Evolutionary conservation across 1,139 yeast species (phyloP), one percentile per base, ranked within the genome.

Genomic region (Yamadazyma jaroonii): DNA sequence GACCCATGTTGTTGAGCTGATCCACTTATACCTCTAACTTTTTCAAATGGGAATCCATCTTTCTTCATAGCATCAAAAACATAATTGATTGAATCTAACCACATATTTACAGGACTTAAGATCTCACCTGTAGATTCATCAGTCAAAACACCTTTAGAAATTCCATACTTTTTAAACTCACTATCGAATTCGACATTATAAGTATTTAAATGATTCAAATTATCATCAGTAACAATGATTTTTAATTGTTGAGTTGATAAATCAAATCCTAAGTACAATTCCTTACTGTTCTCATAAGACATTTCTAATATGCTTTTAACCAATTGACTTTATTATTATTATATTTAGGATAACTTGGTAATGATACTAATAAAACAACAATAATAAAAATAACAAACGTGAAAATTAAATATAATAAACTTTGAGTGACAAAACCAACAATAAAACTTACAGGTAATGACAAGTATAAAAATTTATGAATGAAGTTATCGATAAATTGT

Each of bases 1-100:
- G 95, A 83, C 0, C 96, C 97, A 53, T 89, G 97, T 53, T 89
- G 97, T 61, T 89, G 96, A 38, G 95, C 84, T 0, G 95, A 87
- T 0, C 97, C 97, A 37, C 86, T 76, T 36, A 89, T 73, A 1
- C 87, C 90, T 29, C 50, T 65, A n/a, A 89, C 89, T 32, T 62
- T 54, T 3, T 61, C 52, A 52, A 89, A 77, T 4, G 83, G 84
- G 51, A 86, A 79, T 1, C 59, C 48, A 22, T 74, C 74, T 1
- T 53, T 36, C 42, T 67, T 64, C 81, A 87, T 77, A 39, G 70
- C 56, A n/a, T 52, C 57, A 41, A 89, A 72, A 3, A 86, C 62
- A 41, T 75, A 54, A 53, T 89, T 94, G 26, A 89, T 53, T 0
- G 96, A 88, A 46, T 85, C 95, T 30, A 89, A 66, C 95, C 96